These are phyloP conservation scores for Neurospora discreta DNA, from an alignment of 495 filamentous ascomycete genomes.

Conservation along the genomic window DNA sequence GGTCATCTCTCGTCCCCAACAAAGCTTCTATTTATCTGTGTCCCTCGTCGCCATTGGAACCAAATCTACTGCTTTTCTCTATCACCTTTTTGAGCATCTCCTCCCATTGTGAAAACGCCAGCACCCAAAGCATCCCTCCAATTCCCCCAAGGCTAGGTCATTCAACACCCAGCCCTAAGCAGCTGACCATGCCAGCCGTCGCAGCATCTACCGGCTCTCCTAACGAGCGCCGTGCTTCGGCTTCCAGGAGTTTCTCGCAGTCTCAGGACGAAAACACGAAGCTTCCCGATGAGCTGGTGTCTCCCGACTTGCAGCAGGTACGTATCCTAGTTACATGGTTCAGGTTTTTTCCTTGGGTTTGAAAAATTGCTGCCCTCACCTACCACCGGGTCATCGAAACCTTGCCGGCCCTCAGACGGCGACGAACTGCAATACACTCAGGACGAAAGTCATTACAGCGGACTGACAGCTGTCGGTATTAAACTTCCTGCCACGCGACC, in stretches of 20 bases:
- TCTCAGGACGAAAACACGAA: conserved; percentile 34
- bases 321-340: not conserved
- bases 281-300: conserved; percentile 8
- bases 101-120: conserved; percentile 7
- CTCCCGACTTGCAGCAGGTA: not conserved
- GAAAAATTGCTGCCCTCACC: not conserved
- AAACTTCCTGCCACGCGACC: not conserved
- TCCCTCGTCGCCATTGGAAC: not conserved
- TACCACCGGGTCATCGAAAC: not conserved
- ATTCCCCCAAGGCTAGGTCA: not conserved
- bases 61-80: conserved; percentile 16
- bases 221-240: conserved; percentile 25
- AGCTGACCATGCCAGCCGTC: conserved; percentile 32
- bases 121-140: conserved; percentile 2
- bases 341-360: not conserved
- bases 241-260: conserved; percentile 20
- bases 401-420: not conserved
- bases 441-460: not conserved
- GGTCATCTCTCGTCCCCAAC: not conserved
- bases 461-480: not conserved
- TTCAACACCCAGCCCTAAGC: conserved; percentile 5
- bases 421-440: not conserved
- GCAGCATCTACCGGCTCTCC: conserved; percentile 39
- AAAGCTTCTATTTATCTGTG: not conserved
- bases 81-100: conserved; percentile 19